Evolutionary conservation across 805 yeast genomes (phyloP), one percentile per base, ranked within the genome.

Genomic region (Lipomyces spencermartinsiae): DNA sequence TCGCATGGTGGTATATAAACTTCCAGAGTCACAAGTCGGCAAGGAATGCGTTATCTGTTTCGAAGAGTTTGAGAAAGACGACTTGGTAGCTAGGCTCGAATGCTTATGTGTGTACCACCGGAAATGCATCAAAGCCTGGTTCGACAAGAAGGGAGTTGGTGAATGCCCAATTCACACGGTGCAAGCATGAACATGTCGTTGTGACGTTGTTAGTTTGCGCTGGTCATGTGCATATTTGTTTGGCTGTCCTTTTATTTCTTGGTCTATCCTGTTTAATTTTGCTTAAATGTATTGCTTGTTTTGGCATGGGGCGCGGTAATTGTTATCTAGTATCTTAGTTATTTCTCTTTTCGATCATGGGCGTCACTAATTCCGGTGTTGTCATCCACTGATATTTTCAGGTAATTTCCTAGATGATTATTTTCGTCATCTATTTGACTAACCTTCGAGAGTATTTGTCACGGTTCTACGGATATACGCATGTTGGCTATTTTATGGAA

Each of bases 71-170:
- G 79, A 80, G 59, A 91, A 93, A 0, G 97, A 97, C 1, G 95
- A 93, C 64, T 89, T 89, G 74, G 94, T 95, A 19, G 98, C 97
- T 0, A 81, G 99, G 55, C 79, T 95, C 67, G 98, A 94, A 78
- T 95, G 99, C 77, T 82, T 95, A 14, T 95, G 99, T 76, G 92
- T 93, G 46, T 95, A 92, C 78, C 99, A 95, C 75, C 93, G 93
- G 76, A 82, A 85, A 71, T 95, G 99, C 79, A 95, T 95, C 71
- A 88, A 90, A 77, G 88, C 87, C 65, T 95, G 99, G 99, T 92
- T 94, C 74, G 85, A 87, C 66, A 86, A 88, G 78, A 93, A 91
- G 77, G 95, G 97, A 0, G 88, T 85, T 10, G 92, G 95, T 16
- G 91, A 89, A 71, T 92, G 97, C 77, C 97, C 97, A 1, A 92